These are phyloP conservation scores for Linum trigynum DNA, from an alignment of 345 rosid genomes.

Conservation along the genomic window DNA sequence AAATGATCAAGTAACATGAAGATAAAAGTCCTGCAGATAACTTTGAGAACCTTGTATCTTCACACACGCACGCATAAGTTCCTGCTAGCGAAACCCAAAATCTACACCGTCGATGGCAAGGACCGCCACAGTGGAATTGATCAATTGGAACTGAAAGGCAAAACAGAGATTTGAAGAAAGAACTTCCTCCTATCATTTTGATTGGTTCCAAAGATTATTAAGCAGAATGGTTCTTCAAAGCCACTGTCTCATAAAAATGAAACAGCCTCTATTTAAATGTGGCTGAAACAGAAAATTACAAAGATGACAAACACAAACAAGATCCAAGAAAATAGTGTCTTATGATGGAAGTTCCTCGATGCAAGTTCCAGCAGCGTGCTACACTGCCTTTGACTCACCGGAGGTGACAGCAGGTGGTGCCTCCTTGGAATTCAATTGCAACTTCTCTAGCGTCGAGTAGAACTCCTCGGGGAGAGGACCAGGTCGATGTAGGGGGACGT, in stretches of 20 bases:
- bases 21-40: neutral
- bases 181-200: conserved; percentile 8
- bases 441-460: conserved; percentile 62
- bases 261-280: conserved; percentile 20
- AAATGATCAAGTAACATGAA: neutral
- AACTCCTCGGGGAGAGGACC: conserved; percentile 93
- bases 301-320: conserved; percentile 16
- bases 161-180: conserved; percentile 3
- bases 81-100: no score
- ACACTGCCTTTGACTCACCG: conserved; percentile 37
- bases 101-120: no score
- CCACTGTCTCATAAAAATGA: conserved; percentile 16
- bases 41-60: neutral
- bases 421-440: conserved; percentile 21
- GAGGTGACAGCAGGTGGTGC: conserved; percentile 41
- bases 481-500: conserved; percentile 84
- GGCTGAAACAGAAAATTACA: conserved; percentile 25
- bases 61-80: no score
- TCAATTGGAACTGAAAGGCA: neutral
- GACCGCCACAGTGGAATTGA: neutral
- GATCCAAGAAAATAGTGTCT: conserved; percentile 10
- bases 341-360: conserved; percentile 10
- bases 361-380: conserved; percentile 9
- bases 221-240: neutral
- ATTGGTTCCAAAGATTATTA: conserved; percentile 9